Conservation (phyloP, 768 basidiomycete genomes). For the Leccinum uliginosum region DNA sequence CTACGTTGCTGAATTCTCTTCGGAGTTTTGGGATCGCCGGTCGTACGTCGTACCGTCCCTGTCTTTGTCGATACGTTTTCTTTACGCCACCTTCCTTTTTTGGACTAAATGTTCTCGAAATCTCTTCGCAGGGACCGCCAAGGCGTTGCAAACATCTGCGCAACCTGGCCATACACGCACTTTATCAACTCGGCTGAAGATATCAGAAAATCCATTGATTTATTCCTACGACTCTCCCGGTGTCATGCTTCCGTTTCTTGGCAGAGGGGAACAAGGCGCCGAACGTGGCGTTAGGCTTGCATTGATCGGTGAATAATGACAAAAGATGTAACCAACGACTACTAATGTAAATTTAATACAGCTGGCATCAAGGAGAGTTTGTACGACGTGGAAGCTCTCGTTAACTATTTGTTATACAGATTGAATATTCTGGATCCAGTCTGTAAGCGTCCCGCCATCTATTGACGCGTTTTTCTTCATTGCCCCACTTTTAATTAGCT, state of each 20-base stretch:
- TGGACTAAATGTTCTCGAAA: not conserved
- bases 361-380: conserved; percentile 93
- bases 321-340: conserved; percentile 12
- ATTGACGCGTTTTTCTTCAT: not conserved
- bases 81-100: not conserved
- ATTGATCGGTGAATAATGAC: conserved; percentile 68
- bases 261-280: conserved; percentile 77
- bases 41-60: conserved; percentile 47
- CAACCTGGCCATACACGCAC: conserved; percentile 89
- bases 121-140: conserved; percentile 57
- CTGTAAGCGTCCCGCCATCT: conserved; percentile 40
- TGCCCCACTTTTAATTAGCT: conserved; percentile 34
- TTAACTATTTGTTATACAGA: conserved; percentile 81
- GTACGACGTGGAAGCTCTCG: conserved; percentile 80
- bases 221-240: conserved; percentile 97
- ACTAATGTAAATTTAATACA: conserved; percentile 29
- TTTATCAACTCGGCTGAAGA: conserved; percentile 83
- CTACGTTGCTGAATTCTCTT: conserved; percentile 86
- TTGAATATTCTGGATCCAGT: conserved; percentile 74
- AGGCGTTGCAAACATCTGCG: conserved; percentile 85
- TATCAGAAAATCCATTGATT: conserved; percentile 74
- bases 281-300: conserved; percentile 93
- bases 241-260: conserved; percentile 94
- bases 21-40: conserved; percentile 83
- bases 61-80: not conserved